Evolutionary conservation across 2,329 filamentous ascomycete species (phyloP).

Genomic region (Alternaria sp.): DNA sequence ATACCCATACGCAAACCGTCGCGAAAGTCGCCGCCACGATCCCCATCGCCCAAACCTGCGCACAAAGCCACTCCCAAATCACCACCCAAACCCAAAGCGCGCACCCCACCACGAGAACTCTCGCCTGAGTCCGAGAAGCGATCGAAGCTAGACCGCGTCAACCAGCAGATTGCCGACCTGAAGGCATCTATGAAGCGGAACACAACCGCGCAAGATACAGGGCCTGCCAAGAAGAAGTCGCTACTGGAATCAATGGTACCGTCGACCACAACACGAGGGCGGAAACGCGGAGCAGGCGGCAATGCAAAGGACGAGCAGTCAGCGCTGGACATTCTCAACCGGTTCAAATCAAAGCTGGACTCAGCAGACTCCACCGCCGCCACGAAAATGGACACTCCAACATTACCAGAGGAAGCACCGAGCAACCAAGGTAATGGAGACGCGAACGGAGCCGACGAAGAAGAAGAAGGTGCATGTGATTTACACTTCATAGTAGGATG

Average conservation of each 20-base stretch:
- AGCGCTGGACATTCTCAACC: slow-evolving; percentile 73
- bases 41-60: slow-evolving; percentile 30
- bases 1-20: slow-evolving; percentile 44
- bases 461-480: slow-evolving; percentile 72
- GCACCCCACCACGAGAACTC: slow-evolving; percentile 44
- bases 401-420: slow-evolving; percentile 26
- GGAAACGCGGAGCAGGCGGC: slow-evolving; percentile 70
- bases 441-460: slow-evolving; percentile 23
- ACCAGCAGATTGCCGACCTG: slow-evolving; percentile 79
- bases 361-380: slow-evolving; percentile 45
- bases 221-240: slow-evolving; percentile 60
- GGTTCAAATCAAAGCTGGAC: slow-evolving; percentile 79
- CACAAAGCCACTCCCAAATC: slow-evolving; percentile 17
- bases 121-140: slow-evolving; percentile 49
- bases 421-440: slow-evolving; percentile 1
- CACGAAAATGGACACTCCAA: slow-evolving; percentile 37
- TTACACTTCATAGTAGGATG: slow-evolving; percentile 96
- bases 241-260: slow-evolving; percentile 78
- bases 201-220: slow-evolving; percentile 36
- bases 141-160: slow-evolving; percentile 69
- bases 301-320: slow-evolving; percentile 57
- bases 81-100: slow-evolving; percentile 23
- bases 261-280: slow-evolving; percentile 70
- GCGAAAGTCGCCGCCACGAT: slow-evolving; percentile 31
- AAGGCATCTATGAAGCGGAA: slow-evolving; percentile 82